Conservation (phyloP, 176 grass and related monocot species). For the Alopecurus myosuroides region DNA sequence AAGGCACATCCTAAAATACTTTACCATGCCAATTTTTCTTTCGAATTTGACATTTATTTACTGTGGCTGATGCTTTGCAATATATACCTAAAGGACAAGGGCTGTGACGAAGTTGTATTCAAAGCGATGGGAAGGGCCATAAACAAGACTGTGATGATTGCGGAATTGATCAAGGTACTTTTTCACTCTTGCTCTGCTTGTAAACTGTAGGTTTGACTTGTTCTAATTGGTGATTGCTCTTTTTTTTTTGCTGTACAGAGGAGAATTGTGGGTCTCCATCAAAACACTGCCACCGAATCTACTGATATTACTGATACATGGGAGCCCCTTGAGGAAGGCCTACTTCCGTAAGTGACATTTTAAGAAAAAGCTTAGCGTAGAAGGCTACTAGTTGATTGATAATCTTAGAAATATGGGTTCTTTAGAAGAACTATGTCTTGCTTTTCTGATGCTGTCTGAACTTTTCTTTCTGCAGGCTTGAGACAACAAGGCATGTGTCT, state of each 20-base stretch:
- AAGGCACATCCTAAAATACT: not conserved
- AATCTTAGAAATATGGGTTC: not conserved
- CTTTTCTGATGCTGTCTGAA: not conserved
- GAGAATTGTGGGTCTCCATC: slow-evolving; percentile 95
- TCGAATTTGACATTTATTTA: not conserved
- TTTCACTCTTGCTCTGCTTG: not conserved
- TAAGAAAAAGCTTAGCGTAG: not conserved
- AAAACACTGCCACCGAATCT: slow-evolving; percentile 74
- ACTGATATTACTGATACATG: slow-evolving; percentile 98
- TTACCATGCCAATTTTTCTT: not conserved
- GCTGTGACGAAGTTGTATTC: slow-evolving; percentile 89
- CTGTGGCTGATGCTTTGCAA: slow-evolving; percentile 8
- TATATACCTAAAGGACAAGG: slow-evolving; percentile 65
- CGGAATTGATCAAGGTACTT: slow-evolving; percentile 92
- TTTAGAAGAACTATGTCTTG: not conserved
- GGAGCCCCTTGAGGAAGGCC: slow-evolving; percentile 97
- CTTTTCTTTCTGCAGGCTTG: slow-evolving; percentile 49
- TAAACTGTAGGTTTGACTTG: not conserved
- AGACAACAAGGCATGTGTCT: slow-evolving; percentile 95
- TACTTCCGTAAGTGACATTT: slow-evolving; percentile 77
- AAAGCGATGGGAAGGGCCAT: slow-evolving; percentile 99
- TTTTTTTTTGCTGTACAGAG: slow-evolving; percentile 45
- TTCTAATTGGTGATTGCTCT: not conserved
- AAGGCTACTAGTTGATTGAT: not conserved
- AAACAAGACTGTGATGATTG: slow-evolving; percentile 99